These are phyloP conservation scores for Apiospora aurea DNA, from an alignment of 2,329 filamentous ascomycete genomes.

Conservation along the genomic window DNA sequence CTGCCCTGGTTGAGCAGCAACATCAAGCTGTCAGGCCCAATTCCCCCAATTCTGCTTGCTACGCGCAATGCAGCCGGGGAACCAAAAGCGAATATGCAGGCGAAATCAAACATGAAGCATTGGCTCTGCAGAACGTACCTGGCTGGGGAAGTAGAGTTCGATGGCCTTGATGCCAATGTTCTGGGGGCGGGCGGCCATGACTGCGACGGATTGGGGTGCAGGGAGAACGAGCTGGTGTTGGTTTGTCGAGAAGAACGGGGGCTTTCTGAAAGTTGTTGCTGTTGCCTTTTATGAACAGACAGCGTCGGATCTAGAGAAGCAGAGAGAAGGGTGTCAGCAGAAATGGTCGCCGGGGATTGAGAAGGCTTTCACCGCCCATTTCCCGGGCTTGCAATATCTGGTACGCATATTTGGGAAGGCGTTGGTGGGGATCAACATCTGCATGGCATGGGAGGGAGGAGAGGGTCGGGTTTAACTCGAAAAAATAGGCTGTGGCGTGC, in stretches of 20 bases:
- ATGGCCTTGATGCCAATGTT: conserved; percentile 95
- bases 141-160: conserved; percentile 86
- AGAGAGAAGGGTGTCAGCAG: conserved; percentile 8
- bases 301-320: neutral
- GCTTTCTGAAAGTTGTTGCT: neutral
- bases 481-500: neutral
- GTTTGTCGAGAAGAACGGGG: neutral
- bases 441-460: conserved; percentile 19
- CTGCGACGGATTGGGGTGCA: conserved; percentile 31
- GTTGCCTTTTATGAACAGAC: conserved; percentile 11
- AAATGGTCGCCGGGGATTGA: conserved; percentile 4
- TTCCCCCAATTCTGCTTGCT: neutral
- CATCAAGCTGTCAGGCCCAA: conserved; percentile 2
- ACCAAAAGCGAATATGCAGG: neutral
- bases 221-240: conserved; percentile 23
- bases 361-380: conserved; percentile 20
- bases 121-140: conserved; percentile 62
- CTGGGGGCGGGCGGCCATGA: conserved; percentile 78
- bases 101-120: neutral
- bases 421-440: conserved; percentile 28
- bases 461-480: neutral
- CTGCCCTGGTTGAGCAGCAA: conserved; percentile 6
- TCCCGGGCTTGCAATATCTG: conserved; percentile 16
- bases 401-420: conserved; percentile 7
- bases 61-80: neutral